These are phyloP conservation scores for Sanghuangporus weigelae DNA, from an alignment of 1,284 basidiomycete species.

Conservation along the genomic window DNA sequence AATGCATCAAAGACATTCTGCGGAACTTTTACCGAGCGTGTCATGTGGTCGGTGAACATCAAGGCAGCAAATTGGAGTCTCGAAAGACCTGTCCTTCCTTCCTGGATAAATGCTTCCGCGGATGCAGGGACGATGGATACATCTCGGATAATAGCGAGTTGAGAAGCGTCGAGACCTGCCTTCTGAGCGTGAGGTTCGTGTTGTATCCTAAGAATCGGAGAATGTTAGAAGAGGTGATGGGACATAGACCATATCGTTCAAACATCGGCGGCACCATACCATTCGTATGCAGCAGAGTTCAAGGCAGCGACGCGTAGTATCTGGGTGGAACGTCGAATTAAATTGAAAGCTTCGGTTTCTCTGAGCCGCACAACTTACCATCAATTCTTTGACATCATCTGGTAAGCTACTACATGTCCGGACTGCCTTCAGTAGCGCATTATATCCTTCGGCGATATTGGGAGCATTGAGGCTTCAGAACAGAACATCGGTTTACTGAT, in stretches of 20 bases:
- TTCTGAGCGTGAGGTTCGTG: conserved; percentile 43
- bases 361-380: conserved; percentile 30
- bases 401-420: conserved; percentile 42
- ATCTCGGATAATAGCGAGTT: conserved; percentile 44
- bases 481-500: not conserved
- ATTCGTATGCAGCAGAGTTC: conserved; percentile 49
- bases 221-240: not conserved
- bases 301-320: conserved; percentile 48
- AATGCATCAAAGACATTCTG: conserved; percentile 30
- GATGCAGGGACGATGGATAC: conserved; percentile 31
- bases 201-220: conserved; percentile 33
- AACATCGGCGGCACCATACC: conserved; percentile 21
- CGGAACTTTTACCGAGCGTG: conserved; percentile 35
- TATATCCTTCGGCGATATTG: conserved; percentile 46
- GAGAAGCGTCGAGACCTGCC: conserved; percentile 40
- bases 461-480: conserved; percentile 36
- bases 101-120: not conserved
- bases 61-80: conserved; percentile 39
- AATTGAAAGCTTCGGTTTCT: not conserved
- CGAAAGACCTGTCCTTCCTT: conserved; percentile 24
- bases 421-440: conserved; percentile 43
- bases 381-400: conserved; percentile 45
- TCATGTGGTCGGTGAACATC: conserved; percentile 45
- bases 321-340: conserved; percentile 24
- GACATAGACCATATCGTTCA: not conserved